Conservation (phyloP, 495 filamentous ascomycete species). For the Hypoxylon perforatum region DNA sequence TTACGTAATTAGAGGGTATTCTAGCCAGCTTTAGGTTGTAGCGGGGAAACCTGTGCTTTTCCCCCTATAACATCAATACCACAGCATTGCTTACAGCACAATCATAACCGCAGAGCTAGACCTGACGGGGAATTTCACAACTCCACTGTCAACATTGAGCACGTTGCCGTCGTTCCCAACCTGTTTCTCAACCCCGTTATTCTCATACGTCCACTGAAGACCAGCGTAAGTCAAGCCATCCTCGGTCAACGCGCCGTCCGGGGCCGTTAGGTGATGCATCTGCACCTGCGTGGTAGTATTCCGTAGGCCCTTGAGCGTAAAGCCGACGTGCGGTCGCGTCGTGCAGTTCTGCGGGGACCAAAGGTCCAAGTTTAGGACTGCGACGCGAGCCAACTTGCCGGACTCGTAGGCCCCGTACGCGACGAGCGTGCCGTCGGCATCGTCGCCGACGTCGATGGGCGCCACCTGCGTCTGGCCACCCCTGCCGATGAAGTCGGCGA, state of each 20-base stretch:
- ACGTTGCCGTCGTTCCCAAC: slow-evolving; percentile 9
- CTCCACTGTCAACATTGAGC: background rate
- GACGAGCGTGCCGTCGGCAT: slow-evolving; percentile 1
- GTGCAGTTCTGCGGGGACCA: slow-evolving; percentile 5
- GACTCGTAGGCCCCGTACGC: slow-evolving; percentile 19
- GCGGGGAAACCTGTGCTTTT: too few species aligned
- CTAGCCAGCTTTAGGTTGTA: too few species aligned
- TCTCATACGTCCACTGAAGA: slow-evolving; percentile 5
- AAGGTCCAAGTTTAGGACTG: slow-evolving; percentile 10
- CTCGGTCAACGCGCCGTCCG: background rate
- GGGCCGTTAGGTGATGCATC: slow-evolving; percentile 12
- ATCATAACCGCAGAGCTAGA: slow-evolving; percentile 14
- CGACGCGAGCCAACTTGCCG: slow-evolving; percentile 13
- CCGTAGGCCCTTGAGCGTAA: slow-evolving; percentile 5
- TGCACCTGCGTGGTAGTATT: background rate
- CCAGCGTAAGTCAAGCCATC: slow-evolving; percentile 13
- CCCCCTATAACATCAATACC: slow-evolving; percentile 1
- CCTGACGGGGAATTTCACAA: slow-evolving; percentile 9
- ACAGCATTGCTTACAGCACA: slow-evolving; percentile 5
- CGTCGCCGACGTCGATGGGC: slow-evolving; percentile 11
- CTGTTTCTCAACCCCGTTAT: background rate
- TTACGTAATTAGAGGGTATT: too few species aligned
- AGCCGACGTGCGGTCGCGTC: background rate
- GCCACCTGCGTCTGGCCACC: slow-evolving; percentile 26
- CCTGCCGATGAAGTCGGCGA: slow-evolving; percentile 31